Conservation (phyloP, 2,329 filamentous ascomycete species). For the Dothideomycetidae sp. region DNA sequence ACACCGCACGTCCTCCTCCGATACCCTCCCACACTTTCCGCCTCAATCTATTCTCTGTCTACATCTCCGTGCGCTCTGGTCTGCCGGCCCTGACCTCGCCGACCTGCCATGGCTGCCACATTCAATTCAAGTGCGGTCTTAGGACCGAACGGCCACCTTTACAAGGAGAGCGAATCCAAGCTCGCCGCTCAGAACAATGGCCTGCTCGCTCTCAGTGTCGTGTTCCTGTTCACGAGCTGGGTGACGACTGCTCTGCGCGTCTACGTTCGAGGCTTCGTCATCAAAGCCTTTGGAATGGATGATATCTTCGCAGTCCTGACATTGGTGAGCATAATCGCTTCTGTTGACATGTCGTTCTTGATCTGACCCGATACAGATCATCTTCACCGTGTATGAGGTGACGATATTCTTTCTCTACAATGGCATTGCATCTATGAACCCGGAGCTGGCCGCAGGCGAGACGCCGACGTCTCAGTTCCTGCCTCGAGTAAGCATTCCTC, state of each 20-base stretch:
- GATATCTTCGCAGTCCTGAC: conserved; percentile 28
- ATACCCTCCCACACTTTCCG: no score
- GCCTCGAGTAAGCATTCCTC: background rate
- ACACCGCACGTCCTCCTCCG: no score
- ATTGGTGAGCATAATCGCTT: conserved; percentile 21
- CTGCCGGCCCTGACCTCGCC: no score
- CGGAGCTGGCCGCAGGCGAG: background rate
- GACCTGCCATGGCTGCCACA: no score
- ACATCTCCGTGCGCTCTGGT: no score
- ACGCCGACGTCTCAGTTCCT: background rate
- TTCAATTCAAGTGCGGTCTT: background rate
- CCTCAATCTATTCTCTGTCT: no score
- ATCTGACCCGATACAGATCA: background rate
- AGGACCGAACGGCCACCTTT: background rate
- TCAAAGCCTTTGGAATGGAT: conserved; percentile 30
- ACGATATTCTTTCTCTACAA: background rate
- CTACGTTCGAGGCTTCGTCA: conserved; percentile 27
- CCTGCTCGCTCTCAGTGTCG: background rate
- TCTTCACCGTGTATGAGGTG: background rate
- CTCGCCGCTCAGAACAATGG: conserved; percentile 3
- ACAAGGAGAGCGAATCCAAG: background rate
- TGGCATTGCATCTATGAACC: background rate
- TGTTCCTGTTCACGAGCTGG: background rate
- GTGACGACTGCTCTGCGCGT: conserved; percentile 15
- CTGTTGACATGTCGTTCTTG: background rate